These are phyloP conservation scores for Hanseniaspora mollemarum DNA, from an alignment of 805 yeast genomes.

Conservation along the genomic window DNA sequence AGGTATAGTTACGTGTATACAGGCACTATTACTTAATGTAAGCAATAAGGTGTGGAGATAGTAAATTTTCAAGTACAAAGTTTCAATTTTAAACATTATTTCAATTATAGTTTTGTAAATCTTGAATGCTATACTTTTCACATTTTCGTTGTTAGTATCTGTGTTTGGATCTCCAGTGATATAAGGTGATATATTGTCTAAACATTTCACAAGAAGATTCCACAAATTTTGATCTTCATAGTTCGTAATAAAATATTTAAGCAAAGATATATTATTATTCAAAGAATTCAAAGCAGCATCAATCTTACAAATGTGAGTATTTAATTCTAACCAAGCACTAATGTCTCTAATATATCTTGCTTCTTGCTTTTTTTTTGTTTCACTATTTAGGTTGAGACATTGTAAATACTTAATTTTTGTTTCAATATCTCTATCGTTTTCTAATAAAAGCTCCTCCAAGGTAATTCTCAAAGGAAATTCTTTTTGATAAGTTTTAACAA, in stretches of 20 bases:
- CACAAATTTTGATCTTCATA: not conserved
- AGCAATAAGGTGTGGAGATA: constrained; percentile 1
- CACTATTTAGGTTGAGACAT: not conserved
- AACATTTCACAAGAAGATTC: not conserved
- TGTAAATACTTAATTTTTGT: not conserved
- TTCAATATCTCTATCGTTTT: not conserved
- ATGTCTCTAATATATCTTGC: not conserved
- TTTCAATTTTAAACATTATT: not conserved
- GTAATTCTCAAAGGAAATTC: not conserved
- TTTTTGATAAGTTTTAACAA: not conserved
- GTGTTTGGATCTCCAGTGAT: constrained; percentile 13
- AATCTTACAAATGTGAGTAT: no score
- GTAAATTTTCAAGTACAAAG: not conserved
- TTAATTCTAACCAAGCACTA: not conserved
- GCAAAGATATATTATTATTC: not conserved
- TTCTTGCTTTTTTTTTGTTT: not conserved
- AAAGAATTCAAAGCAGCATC: not conserved
- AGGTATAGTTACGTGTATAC: constrained; percentile 14
- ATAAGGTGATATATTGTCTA: not conserved
- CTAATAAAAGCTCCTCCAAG: not conserved
- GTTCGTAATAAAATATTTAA: constrained; percentile 1
- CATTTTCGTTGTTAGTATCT: not conserved
- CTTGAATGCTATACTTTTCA: not conserved
- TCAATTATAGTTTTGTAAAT: constrained; percentile 7
- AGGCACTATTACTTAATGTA: constrained; percentile 10